Evolutionary conservation across 2,329 filamentous ascomycete species (phyloP).

Genomic region (Cladosporium halotolerans): DNA sequence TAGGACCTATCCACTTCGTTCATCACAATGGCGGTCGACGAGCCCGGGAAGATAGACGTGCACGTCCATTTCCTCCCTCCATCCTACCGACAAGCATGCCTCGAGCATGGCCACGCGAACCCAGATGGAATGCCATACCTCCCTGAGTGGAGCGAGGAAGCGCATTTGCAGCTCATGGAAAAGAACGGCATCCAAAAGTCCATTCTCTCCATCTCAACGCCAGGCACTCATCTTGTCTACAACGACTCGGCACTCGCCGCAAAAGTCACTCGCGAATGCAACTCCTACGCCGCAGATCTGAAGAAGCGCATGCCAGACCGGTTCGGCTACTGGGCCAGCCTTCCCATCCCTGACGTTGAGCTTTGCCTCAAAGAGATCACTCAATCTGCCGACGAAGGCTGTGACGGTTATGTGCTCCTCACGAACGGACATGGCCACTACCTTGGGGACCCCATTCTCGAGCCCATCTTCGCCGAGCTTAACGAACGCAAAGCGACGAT

Average conservation of each 20-base stretch:
- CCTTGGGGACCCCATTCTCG: slow-evolving; percentile 42
- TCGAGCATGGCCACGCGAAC: slow-evolving; percentile 36
- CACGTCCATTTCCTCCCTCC: slow-evolving; percentile 45
- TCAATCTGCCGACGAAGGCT: slow-evolving; percentile 36
- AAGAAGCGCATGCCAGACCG: slow-evolving; percentile 33
- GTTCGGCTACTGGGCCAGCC: slow-evolving; percentile 50
- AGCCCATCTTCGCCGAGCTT: slow-evolving; percentile 44
- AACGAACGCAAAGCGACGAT: slow-evolving; percentile 42
- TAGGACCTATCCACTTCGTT: too few relatives aligned
- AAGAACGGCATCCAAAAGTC: slow-evolving; percentile 44
- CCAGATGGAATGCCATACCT: slow-evolving; percentile 46
- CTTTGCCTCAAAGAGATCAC: slow-evolving; percentile 45
- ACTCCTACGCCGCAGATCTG: slow-evolving; percentile 36
- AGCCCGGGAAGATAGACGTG: slow-evolving; percentile 37
- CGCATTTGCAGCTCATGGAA: slow-evolving; percentile 48
- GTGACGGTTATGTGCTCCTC: slow-evolving; percentile 47
- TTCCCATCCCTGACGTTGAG: slow-evolving; percentile 47
- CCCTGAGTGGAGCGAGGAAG: slow-evolving; percentile 39
- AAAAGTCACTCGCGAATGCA: slow-evolving; percentile 36
- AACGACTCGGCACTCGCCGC: slow-evolving; percentile 33
- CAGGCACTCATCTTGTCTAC: slow-evolving; percentile 44
- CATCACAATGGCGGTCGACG: neutral
- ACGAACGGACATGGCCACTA: slow-evolving; percentile 51
- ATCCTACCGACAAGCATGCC: slow-evolving; percentile 36
- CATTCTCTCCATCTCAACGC: slow-evolving; percentile 50